Evolutionary conservation across 2,329 filamentous ascomycete species (phyloP).

Genomic region (Dothideomycetes sp.): DNA sequence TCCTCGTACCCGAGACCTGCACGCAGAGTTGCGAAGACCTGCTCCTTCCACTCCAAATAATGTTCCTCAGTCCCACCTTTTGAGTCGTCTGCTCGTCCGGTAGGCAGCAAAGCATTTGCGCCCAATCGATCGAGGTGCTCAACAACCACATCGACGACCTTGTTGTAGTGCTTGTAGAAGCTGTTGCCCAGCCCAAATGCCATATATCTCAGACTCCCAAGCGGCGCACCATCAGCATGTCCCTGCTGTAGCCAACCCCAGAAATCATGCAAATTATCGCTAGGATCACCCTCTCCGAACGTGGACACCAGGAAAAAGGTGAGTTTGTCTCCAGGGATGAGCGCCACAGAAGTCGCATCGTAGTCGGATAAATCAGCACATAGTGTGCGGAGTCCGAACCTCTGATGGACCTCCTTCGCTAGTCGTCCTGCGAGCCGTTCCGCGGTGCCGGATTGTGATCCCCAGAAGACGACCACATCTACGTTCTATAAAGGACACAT

Average conservation of each 20-base stretch:
- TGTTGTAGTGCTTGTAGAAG: conserved; percentile 65
- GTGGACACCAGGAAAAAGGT: conserved; percentile 18
- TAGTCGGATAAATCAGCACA: conserved; percentile 38
- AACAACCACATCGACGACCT: conserved; percentile 26
- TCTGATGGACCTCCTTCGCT: conserved; percentile 26
- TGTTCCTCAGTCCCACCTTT: conserved; percentile 32
- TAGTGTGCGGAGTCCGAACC: conserved; percentile 30
- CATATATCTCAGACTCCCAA: conserved; percentile 24
- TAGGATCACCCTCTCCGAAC: conserved; percentile 20
- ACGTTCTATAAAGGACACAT: conserved; percentile 9
- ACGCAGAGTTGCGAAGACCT: conserved; percentile 22
- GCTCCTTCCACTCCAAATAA: conserved; percentile 31
- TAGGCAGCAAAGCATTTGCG: conserved; percentile 20
- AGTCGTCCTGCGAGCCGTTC: conserved; percentile 32
- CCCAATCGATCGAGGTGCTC: conserved; percentile 22
- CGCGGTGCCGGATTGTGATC: conserved; percentile 38
- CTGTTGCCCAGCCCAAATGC: conserved; percentile 93
- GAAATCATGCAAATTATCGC: conserved; percentile 39
- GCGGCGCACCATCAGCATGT: too few species aligned
- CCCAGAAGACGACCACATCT: conserved; percentile 35
- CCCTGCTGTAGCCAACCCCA: conserved; percentile 19
- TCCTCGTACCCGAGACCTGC: conserved; percentile 21
- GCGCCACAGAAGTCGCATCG: conserved; percentile 19
- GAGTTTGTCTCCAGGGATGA: conserved; percentile 12
- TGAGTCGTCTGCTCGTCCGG: conserved; percentile 29